Conservation (phyloP, 208 protist species). For the Crithidia brevicula region DNA sequence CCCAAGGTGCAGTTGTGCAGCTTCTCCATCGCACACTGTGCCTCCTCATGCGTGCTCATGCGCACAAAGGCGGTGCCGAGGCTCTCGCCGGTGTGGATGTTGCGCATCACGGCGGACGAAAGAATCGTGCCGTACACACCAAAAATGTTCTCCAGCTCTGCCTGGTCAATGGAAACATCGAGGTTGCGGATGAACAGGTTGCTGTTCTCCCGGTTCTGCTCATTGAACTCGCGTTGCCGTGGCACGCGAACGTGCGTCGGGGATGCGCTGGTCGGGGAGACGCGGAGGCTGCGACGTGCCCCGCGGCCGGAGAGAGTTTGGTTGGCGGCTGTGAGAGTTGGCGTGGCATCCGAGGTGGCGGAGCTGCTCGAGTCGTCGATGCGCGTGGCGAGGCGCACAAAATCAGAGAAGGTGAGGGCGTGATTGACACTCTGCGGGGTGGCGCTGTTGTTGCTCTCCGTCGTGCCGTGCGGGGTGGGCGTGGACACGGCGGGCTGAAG, state of each 20-base stretch:
- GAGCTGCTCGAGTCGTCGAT: constrained; percentile 13
- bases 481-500: neutral
- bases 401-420: neutral
- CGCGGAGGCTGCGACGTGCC: neutral
- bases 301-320: neutral
- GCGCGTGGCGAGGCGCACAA: neutral
- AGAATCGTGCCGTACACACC: constrained; percentile 52
- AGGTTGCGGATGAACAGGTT: constrained; percentile 73
- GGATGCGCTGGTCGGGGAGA: neutral
- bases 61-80: constrained; percentile 88
- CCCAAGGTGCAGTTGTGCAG: constrained; percentile 33
- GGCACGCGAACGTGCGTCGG: neutral
- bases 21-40: constrained; percentile 52
- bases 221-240: constrained; percentile 2
- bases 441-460: no score
- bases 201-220: constrained; percentile 34
- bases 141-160: constrained; percentile 46
- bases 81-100: constrained; percentile 86
- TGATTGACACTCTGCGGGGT: neutral
- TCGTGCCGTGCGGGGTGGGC: no score
- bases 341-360: constrained; percentile 2
- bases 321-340: neutral
- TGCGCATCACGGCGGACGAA: constrained; percentile 71
- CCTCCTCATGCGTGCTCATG: constrained; percentile 67
- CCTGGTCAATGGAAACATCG: constrained; percentile 33